Evolutionary conservation across 1,284 basidiomycete genomes (phyloP).

Genomic region (Trametes hirsuta): DNA sequence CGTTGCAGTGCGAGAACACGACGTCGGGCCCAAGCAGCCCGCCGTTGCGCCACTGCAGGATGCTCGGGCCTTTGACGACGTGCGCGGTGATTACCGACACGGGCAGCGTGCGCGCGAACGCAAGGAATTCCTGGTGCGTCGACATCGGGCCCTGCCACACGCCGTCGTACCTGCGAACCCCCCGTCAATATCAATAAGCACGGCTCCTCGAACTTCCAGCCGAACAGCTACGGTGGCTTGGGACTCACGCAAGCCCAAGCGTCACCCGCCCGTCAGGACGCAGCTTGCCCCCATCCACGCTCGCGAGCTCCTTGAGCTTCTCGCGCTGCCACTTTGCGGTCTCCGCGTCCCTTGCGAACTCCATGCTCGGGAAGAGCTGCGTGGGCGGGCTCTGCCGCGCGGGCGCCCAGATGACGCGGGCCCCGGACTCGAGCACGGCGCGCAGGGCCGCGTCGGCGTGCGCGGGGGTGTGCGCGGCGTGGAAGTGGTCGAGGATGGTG

Average conservation of each 20-base stretch:
- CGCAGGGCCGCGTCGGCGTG: slow-evolving; percentile 34
- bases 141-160: slow-evolving; percentile 22
- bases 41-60: slow-evolving; percentile 31
- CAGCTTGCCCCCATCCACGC: slow-evolving; percentile 31
- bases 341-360: slow-evolving; percentile 33
- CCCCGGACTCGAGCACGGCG: slow-evolving; percentile 36
- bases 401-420: slow-evolving; percentile 35
- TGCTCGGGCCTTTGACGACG: slow-evolving; percentile 33
- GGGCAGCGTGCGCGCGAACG: slow-evolving; percentile 29
- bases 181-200: background rate
- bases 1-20: slow-evolving; percentile 40
- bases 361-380: slow-evolving; percentile 27
- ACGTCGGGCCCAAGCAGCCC: slow-evolving; percentile 36
- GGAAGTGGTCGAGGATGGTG: slow-evolving; percentile 39
- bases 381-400: slow-evolving; percentile 34
- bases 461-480: slow-evolving; percentile 33
- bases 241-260: slow-evolving; percentile 36
- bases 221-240: background rate
- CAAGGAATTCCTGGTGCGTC: slow-evolving; percentile 28
- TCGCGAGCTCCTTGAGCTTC: slow-evolving; percentile 34
- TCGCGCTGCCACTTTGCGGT: slow-evolving; percentile 34
- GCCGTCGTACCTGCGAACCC: slow-evolving; percentile 29
- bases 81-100: slow-evolving; percentile 35
- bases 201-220: background rate
- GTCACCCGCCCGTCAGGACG: slow-evolving; percentile 37